Evolutionary conservation across 2,329 filamentous ascomycete species (phyloP).

Genomic region (Ceratocystis cacaofunesta): DNA sequence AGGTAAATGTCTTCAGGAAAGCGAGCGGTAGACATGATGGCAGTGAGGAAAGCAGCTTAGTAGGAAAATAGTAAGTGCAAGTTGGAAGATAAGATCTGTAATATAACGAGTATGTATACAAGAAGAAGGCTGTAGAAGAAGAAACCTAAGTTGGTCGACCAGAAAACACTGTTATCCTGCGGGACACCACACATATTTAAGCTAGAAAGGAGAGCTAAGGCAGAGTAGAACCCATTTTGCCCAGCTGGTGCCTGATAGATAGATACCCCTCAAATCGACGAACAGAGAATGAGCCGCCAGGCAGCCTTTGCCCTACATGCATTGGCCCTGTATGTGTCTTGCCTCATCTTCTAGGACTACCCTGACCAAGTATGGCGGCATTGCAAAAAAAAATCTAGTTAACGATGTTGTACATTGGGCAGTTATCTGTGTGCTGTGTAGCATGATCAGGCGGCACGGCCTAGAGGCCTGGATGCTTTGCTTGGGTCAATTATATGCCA

Average conservation of each 20-base stretch:
- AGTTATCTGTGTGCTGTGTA: not conserved
- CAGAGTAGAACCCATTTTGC: not conserved
- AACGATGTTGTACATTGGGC: not conserved
- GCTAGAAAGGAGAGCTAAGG: not conserved
- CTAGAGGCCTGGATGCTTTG: not conserved
- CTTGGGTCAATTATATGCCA: not conserved
- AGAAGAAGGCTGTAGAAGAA: not conserved
- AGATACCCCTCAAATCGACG: not conserved
- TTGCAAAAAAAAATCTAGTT: not conserved
- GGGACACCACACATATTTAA: not conserved
- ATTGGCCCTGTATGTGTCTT: constrained; percentile 1
- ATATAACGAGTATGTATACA: not conserved
- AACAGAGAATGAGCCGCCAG: not conserved
- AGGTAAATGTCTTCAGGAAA: not conserved
- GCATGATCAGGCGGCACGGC: constrained; percentile 1
- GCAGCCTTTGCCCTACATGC: not conserved
- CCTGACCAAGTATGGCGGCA: not conserved
- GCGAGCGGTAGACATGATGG: not conserved
- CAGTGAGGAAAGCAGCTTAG: not conserved
- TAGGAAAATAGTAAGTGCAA: not conserved
- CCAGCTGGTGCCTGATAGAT: not conserved
- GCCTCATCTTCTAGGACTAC: not conserved
- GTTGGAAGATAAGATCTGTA: not conserved
- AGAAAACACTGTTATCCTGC: not conserved
- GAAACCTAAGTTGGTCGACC: not conserved